Conservation (phyloP, 345 rosid genomes). For the Syzygium grande region DNA sequence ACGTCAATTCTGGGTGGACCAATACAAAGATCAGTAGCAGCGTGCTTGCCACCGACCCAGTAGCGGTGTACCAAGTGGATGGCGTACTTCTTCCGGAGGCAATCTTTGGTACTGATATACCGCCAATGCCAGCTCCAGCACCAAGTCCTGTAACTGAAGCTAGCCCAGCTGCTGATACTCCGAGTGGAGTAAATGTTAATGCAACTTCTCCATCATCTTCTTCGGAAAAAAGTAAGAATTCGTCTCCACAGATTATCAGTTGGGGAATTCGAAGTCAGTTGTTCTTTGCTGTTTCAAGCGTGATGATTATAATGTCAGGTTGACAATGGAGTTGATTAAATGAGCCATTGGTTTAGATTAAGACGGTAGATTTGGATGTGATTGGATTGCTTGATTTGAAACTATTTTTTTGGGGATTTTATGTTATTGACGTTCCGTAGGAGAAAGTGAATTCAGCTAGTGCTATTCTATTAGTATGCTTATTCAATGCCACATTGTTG, state of each 20-base stretch:
- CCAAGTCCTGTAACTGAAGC: slow-evolving; percentile 49
- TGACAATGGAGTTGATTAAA: not conserved
- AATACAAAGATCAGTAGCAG: slow-evolving; percentile 72
- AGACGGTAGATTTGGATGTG: not conserved
- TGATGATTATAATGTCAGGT: slow-evolving; percentile 43
- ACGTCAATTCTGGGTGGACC: slow-evolving; percentile 66
- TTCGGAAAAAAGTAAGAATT: slow-evolving; percentile 6
- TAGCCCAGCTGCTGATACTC: slow-evolving; percentile 54
- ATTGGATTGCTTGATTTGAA: slow-evolving; percentile 6
- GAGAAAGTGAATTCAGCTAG: not conserved
- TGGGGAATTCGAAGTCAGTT: slow-evolving; percentile 24
- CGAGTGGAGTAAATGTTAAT: slow-evolving; percentile 20
- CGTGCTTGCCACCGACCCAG: slow-evolving; percentile 69
- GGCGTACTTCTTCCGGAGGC: slow-evolving; percentile 76
- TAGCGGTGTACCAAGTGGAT: slow-evolving; percentile 78
- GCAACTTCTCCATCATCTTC: slow-evolving; percentile 13
- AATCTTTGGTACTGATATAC: slow-evolving; percentile 83
- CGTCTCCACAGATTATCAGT: slow-evolving; percentile 24
- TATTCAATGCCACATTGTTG: not conserved
- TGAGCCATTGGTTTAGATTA: not conserved
- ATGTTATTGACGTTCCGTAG: slow-evolving; percentile 1
- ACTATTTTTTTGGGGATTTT: slow-evolving; percentile 10
- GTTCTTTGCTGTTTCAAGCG: slow-evolving; percentile 31
- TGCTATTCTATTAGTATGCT: not conserved
- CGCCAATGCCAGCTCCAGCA: slow-evolving; percentile 84